Percentiles rank a stretch among this genome's conserved stretches.
Conservation (phyloP, 805 yeast species). For the Zygosaccharomyces gambellarensis region DNA sequence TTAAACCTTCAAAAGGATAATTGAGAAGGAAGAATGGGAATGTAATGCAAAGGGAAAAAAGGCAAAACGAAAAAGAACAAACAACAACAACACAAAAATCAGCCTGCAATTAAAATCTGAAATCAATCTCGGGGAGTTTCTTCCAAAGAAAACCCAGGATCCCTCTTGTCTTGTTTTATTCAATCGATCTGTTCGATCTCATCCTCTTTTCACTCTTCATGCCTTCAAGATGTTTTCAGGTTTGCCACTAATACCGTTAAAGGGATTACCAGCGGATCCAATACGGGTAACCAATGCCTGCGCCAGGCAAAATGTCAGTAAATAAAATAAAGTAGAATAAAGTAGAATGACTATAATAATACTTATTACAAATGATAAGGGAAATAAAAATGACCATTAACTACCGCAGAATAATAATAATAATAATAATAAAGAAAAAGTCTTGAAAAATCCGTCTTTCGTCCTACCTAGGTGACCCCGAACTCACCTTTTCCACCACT, state of each 20-base stretch:
- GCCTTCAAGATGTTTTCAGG: conserved; percentile 1
- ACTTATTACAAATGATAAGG: background rate
- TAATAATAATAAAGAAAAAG: background rate
- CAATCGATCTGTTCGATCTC: background rate
- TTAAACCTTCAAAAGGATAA: background rate
- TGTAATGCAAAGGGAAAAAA: no score
- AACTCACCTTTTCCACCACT: conserved; percentile 62
- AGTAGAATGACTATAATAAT: background rate
- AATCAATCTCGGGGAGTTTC: background rate
- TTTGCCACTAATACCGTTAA: conserved; percentile 7
- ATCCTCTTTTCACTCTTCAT: background rate
- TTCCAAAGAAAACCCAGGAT: background rate
- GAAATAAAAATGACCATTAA: background rate
- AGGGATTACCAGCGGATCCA: background rate
- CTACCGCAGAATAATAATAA: background rate
- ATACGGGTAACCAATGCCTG: conserved; percentile 1
- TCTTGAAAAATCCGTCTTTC: no score
- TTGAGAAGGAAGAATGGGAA: background rate
- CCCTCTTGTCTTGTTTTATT: background rate
- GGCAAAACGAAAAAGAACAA: no score
- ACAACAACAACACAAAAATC: background rate
- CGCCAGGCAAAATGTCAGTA: conserved; percentile 4
- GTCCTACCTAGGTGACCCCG: conserved; percentile 18
- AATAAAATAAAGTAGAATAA: background rate
- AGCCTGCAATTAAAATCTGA: background rate